Percentiles rank a stretch among this genome's conserved stretches.
Conservation (phyloP, 345 rosid species). For the Carallia brachiata region DNA sequence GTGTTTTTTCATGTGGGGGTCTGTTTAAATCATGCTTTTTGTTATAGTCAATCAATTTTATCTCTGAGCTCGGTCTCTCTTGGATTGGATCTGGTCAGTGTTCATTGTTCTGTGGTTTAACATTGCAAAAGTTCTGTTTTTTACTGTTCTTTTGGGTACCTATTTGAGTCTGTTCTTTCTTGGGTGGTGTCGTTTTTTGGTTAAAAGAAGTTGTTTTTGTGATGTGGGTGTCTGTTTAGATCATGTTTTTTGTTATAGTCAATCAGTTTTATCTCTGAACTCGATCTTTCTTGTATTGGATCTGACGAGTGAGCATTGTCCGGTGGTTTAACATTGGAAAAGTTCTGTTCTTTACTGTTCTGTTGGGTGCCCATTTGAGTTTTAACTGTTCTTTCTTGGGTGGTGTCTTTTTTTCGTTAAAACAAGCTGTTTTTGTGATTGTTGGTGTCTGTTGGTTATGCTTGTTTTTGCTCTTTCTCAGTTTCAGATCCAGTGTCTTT, state of each 20-base stretch:
- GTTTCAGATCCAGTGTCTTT: slow-evolving; percentile 2
- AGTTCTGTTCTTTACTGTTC: background rate
- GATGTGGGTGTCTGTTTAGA: background rate
- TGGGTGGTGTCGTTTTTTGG: background rate
- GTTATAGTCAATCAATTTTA: background rate
- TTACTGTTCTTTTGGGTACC: background rate
- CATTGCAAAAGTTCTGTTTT: background rate
- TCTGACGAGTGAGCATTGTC: slow-evolving; percentile 6
- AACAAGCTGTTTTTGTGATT: background rate
- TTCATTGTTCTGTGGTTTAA: background rate
- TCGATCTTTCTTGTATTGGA: background rate
- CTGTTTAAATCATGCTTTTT: background rate
- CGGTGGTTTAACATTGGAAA: background rate
- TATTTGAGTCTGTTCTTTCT: background rate
- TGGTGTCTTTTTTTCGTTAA: background rate
- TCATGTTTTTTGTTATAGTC: background rate
- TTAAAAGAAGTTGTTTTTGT: background rate
- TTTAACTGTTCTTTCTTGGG: background rate
- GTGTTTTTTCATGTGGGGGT: too few species aligned
- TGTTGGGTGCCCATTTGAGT: slow-evolving; percentile 6
- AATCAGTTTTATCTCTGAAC: background rate
- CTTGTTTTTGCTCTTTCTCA: background rate
- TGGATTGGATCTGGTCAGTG: slow-evolving; percentile 14
- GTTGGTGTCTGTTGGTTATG: background rate
- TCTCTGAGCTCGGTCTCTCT: background rate